Percentiles rank a stretch among this genome's conserved stretches.
Conservation (phyloP, 345 rosid genomes). For the Turnera subulata region DNA sequence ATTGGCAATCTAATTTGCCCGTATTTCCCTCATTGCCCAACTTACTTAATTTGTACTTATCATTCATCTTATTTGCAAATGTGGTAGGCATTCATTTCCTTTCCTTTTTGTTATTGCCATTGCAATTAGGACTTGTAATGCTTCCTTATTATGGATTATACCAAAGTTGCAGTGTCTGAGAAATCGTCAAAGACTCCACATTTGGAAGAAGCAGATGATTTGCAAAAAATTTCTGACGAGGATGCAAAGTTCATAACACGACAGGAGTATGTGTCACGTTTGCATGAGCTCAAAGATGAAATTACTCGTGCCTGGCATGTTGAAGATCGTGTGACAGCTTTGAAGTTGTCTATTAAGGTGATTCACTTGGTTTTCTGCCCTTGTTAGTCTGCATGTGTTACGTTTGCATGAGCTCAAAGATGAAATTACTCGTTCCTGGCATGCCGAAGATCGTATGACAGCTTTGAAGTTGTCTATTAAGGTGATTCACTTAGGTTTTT, state of each 20-base stretch:
- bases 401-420: conserved; percentile 35
- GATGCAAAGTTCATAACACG: conserved; percentile 44
- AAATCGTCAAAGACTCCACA: conserved; percentile 39
- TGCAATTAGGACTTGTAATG: conserved; percentile 3
- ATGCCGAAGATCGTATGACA: conserved; percentile 67
- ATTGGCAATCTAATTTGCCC: too few relatives aligned
- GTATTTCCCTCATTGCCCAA: too few relatives aligned
- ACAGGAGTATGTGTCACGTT: conserved; percentile 69
- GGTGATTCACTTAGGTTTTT: conserved; percentile 38
- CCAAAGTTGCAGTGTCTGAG: conserved; percentile 40
- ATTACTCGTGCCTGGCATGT: conserved; percentile 62
- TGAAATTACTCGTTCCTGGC: conserved; percentile 45
- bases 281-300: conserved; percentile 74
- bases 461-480: conserved; percentile 75
- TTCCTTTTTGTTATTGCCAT: too few relatives aligned
- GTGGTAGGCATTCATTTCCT: too few relatives aligned
- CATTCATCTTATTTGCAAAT: background rate
- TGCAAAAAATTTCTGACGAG: conserved; percentile 46
- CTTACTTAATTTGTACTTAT: too few relatives aligned
- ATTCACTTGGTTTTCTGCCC: conserved; percentile 3
- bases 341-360: conserved; percentile 83
- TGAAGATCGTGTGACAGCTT: conserved; percentile 77
- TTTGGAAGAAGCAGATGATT: conserved; percentile 54
- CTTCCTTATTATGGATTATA: conserved; percentile 11
- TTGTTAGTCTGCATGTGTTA: too few relatives aligned